These are phyloP conservation scores for Beauveria sp. DNA, from an alignment of 2,329 filamentous ascomycete species.

Conservation along the genomic window DNA sequence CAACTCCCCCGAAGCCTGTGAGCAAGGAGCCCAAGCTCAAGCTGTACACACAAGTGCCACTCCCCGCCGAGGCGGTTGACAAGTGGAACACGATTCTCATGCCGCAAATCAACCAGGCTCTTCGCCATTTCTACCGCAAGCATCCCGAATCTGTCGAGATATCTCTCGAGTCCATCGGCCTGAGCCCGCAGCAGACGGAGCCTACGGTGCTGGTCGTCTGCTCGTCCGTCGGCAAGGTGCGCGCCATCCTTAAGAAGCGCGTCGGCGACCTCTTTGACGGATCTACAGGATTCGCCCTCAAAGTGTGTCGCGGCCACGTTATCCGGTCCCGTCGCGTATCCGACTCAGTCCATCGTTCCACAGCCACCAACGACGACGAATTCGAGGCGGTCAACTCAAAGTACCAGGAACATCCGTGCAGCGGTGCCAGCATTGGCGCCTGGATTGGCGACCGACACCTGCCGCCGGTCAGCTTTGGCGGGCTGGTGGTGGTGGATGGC, in stretches of 20 bases:
- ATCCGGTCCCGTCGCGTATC: conserved; percentile 48
- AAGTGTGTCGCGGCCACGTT: conserved; percentile 64
- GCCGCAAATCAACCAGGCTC: conserved; percentile 63
- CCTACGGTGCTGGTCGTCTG: conserved; percentile 74
- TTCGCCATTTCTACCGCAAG: conserved; percentile 64
- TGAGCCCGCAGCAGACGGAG: conserved; percentile 55
- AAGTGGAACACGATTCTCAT: conserved; percentile 66
- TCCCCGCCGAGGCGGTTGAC: conserved; percentile 55
- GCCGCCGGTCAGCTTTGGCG: conserved; percentile 85
- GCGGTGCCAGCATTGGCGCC: conserved; percentile 88
- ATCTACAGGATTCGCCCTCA: conserved; percentile 54
- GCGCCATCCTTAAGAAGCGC: conserved; percentile 61
- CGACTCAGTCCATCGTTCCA: conserved; percentile 21
- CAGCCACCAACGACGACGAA: conserved; percentile 28
- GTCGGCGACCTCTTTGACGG: conserved; percentile 59
- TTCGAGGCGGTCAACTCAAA: conserved; percentile 55
- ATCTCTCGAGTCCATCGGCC: conserved; percentile 66
- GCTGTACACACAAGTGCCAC: conserved; percentile 51
- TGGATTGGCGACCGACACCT: conserved; percentile 80
- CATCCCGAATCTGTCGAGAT: conserved; percentile 72
- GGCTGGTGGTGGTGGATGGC: conserved; percentile 76
- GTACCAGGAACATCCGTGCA: conserved; percentile 71
- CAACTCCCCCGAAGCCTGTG: not conserved
- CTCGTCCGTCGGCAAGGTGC: conserved; percentile 65
- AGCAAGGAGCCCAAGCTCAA: conserved; percentile 38